Conservation (phyloP, 2,329 filamentous ascomycete species). For the Incumbomyces delicatus region DNA sequence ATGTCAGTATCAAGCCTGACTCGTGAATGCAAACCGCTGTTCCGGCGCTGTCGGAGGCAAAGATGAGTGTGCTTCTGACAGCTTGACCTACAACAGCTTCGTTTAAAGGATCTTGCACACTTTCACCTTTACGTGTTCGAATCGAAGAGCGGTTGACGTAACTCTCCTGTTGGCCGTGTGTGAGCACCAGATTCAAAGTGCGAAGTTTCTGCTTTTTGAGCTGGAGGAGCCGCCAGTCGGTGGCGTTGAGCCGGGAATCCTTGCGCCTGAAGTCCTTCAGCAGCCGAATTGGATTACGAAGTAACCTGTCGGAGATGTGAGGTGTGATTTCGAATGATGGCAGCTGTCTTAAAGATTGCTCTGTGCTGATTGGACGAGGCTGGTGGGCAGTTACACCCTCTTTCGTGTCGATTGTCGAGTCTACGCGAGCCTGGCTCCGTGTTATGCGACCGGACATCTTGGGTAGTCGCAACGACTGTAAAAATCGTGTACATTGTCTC, state of each 20-base stretch:
- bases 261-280: neutral
- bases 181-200: neutral
- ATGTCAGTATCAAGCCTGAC: constrained; percentile 39
- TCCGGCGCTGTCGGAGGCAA: constrained; percentile 41
- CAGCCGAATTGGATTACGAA: neutral
- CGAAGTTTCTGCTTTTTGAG: neutral
- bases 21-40: constrained; percentile 42
- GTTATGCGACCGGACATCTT: neutral
- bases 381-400: neutral
- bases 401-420: neutral
- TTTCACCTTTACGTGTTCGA: neutral
- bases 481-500: neutral
- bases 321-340: neutral
- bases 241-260: neutral
- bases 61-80: constrained; percentile 29
- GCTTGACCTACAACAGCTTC: neutral
- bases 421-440: neutral
- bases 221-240: neutral
- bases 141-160: neutral
- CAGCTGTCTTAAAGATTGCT: neutral
- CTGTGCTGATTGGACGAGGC: neutral
- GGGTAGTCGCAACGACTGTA: neutral
- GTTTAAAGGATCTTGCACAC: neutral
- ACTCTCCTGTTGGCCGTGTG: neutral
- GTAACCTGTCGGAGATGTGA: neutral